phyloP scores from a whole-genome alignment of 31 red algal genomes.

The Odonthalia washingtoniensis region DNA sequence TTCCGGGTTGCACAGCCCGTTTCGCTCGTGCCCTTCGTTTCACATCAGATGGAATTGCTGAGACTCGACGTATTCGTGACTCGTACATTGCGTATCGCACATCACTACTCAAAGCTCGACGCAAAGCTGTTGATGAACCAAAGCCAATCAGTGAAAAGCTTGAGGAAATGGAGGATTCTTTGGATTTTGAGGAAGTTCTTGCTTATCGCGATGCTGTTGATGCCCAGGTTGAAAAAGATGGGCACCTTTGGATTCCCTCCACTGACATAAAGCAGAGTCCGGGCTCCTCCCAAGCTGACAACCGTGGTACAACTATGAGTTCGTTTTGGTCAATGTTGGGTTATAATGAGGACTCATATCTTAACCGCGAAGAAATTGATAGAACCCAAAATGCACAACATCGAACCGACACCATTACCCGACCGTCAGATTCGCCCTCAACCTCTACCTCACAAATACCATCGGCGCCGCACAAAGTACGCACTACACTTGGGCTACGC shows the following conservation, averaged over 20 bases:
- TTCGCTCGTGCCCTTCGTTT: constrained; percentile 46
- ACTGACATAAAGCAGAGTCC: constrained; percentile 12
- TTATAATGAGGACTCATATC: constrained; percentile 7
- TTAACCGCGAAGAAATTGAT: not conserved
- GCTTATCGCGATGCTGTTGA: constrained; percentile 63
- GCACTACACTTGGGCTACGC: constrained; percentile 22
- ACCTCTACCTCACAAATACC: not conserved
- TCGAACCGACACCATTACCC: not conserved
- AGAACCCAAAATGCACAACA: not conserved
- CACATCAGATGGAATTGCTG: constrained; percentile 46
- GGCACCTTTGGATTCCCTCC: constrained; percentile 41
- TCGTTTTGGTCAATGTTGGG: constrained; percentile 76
- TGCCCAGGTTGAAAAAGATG: constrained; percentile 41
- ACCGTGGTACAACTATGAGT: constrained; percentile 54
- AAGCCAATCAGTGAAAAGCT: constrained; percentile 51
- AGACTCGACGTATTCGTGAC: constrained; percentile 31
- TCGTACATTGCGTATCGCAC: constrained; percentile 62
- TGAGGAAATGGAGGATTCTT: constrained; percentile 57
- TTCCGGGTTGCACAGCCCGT: constrained; percentile 79
- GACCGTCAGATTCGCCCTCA: not conserved
- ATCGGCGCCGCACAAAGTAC: not conserved
- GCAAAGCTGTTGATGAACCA: constrained; percentile 65
- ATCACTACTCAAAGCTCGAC: constrained; percentile 72
- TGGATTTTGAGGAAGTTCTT: constrained; percentile 52
- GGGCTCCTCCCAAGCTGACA: not conserved